Conservation (phyloP, 2,329 filamentous ascomycete genomes). For the Ambrosiella cleistominuta region DNA sequence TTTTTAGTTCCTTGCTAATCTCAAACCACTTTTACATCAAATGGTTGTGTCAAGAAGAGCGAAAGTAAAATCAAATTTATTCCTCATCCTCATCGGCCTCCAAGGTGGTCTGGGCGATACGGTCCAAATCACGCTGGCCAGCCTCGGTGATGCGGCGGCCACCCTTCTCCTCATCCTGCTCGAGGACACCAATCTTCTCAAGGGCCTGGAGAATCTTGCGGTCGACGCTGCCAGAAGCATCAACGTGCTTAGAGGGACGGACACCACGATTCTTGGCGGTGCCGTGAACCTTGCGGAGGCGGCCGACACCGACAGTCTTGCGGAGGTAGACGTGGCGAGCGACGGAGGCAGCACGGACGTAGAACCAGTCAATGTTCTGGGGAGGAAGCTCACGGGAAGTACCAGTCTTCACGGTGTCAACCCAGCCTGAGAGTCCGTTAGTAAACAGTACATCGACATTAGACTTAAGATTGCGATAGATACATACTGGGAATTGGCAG, state of each 20-base stretch:
- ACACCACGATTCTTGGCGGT: conserved; percentile 93
- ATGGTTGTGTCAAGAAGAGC: background rate
- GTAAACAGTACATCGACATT: conserved; percentile 8
- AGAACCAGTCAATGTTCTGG: conserved; percentile 96
- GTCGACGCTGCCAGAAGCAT: conserved; percentile 89
- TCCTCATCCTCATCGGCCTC: conserved; percentile 55
- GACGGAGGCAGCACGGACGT: conserved; percentile 77
- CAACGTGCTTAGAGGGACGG: conserved; percentile 82
- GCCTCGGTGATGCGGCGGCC: conserved; percentile 95
- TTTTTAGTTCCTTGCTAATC: background rate
- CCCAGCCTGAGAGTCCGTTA: conserved; percentile 53
- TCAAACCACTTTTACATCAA: background rate
- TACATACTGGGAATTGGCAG: conserved; percentile 71
- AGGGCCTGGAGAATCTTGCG: conserved; percentile 94
- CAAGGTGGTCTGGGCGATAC: conserved; percentile 66
- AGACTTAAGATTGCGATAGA: background rate
- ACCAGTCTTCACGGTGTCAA: conserved; percentile 98
- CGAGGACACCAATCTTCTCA: conserved; percentile 97
- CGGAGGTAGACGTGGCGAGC: conserved; percentile 98
- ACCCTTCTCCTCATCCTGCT: conserved; percentile 97
- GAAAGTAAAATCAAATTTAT: conserved; percentile 26
- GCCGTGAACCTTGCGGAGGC: conserved; percentile 91
- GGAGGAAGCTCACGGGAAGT: conserved; percentile 93
- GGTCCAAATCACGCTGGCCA: conserved; percentile 98
- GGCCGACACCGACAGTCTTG: conserved; percentile 97